phyloP scores from a whole-genome alignment of 2,329 filamentous ascomycete species.

The Thelonectria rubi region DNA sequence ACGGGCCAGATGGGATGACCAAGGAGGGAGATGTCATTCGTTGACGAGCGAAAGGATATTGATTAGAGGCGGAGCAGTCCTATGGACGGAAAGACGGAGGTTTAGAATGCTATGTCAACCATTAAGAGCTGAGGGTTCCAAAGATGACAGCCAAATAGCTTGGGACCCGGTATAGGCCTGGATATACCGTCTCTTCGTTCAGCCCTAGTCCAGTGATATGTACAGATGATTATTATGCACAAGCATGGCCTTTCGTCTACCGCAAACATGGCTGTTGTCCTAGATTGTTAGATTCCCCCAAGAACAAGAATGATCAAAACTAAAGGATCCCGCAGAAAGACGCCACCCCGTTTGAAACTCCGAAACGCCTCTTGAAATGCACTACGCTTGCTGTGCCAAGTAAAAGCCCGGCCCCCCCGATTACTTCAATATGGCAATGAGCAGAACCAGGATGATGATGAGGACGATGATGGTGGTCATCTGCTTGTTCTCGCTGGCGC shows the following conservation, averaged over 20 bases:
- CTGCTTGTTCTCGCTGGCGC: slow-evolving; percentile 86
- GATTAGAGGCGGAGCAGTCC: background rate
- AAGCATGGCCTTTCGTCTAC: background rate
- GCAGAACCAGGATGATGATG: slow-evolving; percentile 81
- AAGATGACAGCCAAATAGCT: slow-evolving; percentile 8
- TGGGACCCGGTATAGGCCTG: background rate
- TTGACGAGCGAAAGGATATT: slow-evolving; percentile 49
- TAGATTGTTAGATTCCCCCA: background rate
- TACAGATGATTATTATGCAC: slow-evolving; percentile 7
- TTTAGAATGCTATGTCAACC: slow-evolving; percentile 24
- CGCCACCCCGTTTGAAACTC: slow-evolving; percentile 19
- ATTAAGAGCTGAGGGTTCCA: slow-evolving; percentile 3
- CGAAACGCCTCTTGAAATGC: slow-evolving; percentile 36
- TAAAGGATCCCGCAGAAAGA: slow-evolving; percentile 9
- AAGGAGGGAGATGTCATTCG: slow-evolving; percentile 77
- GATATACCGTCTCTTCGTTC: background rate
- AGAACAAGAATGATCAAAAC: slow-evolving; percentile 2
- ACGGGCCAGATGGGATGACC: slow-evolving; percentile 82
- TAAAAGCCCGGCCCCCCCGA: slow-evolving; percentile 49
- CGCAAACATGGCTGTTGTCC: background rate
- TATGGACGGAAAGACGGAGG: background rate
- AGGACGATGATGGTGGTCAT: slow-evolving; percentile 82
- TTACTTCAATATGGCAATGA: slow-evolving; percentile 81
- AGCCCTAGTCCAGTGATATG: slow-evolving; percentile 7
- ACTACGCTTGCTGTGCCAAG: slow-evolving; percentile 28